Evolutionary conservation across 805 yeast genomes (phyloP).

Genomic region (Blastobotrys muscicola): DNA sequence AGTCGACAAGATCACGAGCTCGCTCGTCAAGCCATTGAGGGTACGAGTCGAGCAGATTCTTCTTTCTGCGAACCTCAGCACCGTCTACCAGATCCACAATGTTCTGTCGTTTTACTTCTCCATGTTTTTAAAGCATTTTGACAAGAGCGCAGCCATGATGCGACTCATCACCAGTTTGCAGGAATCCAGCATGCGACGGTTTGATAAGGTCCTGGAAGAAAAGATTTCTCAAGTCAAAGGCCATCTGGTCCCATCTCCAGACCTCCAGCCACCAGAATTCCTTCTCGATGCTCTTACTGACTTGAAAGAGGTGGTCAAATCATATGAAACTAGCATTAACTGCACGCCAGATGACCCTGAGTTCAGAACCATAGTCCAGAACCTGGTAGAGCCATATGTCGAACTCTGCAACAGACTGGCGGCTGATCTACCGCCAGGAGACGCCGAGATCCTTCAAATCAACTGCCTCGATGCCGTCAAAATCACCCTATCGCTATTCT

Average conservation of each 20-base stretch:
- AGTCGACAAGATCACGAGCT: slow-evolving; percentile 41
- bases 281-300: slow-evolving; percentile 54
- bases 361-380: slow-evolving; percentile 21
- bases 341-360: slow-evolving; percentile 11
- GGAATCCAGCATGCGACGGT: slow-evolving; percentile 32
- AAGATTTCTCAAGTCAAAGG: slow-evolving; percentile 28
- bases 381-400: slow-evolving; percentile 26
- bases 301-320: slow-evolving; percentile 48
- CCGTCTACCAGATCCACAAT: slow-evolving; percentile 49
- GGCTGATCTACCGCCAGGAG: slow-evolving; percentile 22
- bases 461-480: slow-evolving; percentile 30
- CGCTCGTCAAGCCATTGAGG: slow-evolving; percentile 51
- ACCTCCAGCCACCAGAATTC: slow-evolving; percentile 81
- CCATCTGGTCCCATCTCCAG: slow-evolving; percentile 24
- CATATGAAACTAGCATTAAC: slow-evolving; percentile 28
- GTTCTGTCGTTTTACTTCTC: slow-evolving; percentile 54
- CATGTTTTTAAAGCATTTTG: slow-evolving; percentile 47
- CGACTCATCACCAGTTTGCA: slow-evolving; percentile 25
- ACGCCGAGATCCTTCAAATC: slow-evolving; percentile 23
- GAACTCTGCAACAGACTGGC: slow-evolving; percentile 23
- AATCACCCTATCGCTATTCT: slow-evolving; percentile 21
- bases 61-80: slow-evolving; percentile 51
- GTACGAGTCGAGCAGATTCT: slow-evolving; percentile 60
- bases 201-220: slow-evolving; percentile 31
- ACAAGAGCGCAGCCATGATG: slow-evolving; percentile 21